Conservation (phyloP, 2,329 filamentous ascomycete genomes). For the Pseudocercospora fuligena region DNA sequence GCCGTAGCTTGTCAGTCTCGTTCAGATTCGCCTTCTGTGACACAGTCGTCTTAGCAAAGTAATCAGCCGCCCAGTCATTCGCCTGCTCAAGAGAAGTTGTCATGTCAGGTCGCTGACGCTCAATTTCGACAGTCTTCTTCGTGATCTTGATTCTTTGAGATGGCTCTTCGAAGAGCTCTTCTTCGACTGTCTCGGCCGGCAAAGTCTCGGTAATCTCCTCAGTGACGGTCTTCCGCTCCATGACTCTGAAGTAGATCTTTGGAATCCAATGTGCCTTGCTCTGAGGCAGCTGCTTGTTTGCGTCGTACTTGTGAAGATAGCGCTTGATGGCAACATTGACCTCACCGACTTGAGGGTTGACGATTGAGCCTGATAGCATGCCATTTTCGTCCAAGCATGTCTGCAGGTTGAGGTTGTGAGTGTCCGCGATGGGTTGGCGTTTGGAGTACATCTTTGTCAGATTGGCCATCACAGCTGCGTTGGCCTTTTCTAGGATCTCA, state of each 20-base stretch:
- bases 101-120: not conserved
- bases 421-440: not conserved
- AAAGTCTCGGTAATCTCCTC: constrained; percentile 4
- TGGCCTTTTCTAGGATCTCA: constrained; percentile 17
- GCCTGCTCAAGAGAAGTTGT: constrained; percentile 25
- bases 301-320: not conserved
- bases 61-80: constrained; percentile 20
- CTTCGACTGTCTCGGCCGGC: constrained; percentile 10
- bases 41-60: constrained; percentile 19
- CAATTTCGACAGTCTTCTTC: not conserved
- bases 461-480: constrained; percentile 13
- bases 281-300: constrained; percentile 11
- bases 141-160: not conserved
- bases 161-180: not conserved
- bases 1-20: not conserved
- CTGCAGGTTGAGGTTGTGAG: not conserved
- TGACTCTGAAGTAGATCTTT: constrained; percentile 12
- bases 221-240: not conserved
- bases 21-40: not conserved
- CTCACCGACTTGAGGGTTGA: constrained; percentile 4
- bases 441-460: not conserved
- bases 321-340: constrained; percentile 10
- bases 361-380: not conserved
- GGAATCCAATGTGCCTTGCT: constrained; percentile 13
- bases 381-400: not conserved